A percentile compares a stretch with the other conserved stretches of the same genome.
These are phyloP conservation scores for Galium porrigens DNA, from an alignment of 305 asterid species.

Conservation along the genomic window DNA sequence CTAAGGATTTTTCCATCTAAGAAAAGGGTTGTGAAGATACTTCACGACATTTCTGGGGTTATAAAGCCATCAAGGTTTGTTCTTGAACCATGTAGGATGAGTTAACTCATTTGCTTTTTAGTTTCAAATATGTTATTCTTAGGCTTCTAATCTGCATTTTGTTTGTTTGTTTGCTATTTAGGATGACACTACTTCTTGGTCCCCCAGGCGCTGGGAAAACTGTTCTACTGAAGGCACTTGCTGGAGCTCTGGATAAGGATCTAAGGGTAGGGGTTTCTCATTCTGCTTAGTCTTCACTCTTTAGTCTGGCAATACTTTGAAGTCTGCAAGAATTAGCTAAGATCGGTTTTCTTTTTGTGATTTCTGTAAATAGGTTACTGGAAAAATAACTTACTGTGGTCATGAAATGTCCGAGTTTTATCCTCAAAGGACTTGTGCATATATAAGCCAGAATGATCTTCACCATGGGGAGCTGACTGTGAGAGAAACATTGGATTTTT, in stretches of 20 bases:
- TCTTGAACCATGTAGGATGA: background rate
- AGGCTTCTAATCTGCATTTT: background rate
- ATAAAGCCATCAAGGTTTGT: conserved; percentile 76
- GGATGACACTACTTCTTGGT: conserved; percentile 93
- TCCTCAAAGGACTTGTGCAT: conserved; percentile 89
- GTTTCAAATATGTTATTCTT: conserved; percentile 6
- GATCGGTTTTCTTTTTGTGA: conserved; percentile 5
- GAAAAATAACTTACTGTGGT: conserved; percentile 76
- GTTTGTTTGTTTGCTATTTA: conserved; percentile 16
- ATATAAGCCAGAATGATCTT: conserved; percentile 84
- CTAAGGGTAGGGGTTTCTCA: conserved; percentile 40
- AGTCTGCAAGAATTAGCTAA: background rate
- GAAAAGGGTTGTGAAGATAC: conserved; percentile 57
- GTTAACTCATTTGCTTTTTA: background rate
- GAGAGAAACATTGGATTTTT: conserved; percentile 65
- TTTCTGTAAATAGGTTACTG: conserved; percentile 34
- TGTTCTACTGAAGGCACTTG: conserved; percentile 62
- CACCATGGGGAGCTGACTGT: conserved; percentile 98
- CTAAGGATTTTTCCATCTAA: conserved; percentile 67
- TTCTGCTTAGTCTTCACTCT: background rate
- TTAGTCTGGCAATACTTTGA: background rate
- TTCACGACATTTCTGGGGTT: conserved; percentile 53
- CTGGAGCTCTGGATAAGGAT: conserved; percentile 59
- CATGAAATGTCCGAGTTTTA: conserved; percentile 64
- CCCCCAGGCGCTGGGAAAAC: conserved; percentile 96